phyloP scores from a whole-genome alignment of 495 filamentous ascomycete species.

The Xanthoparmelia taractica region DNA sequence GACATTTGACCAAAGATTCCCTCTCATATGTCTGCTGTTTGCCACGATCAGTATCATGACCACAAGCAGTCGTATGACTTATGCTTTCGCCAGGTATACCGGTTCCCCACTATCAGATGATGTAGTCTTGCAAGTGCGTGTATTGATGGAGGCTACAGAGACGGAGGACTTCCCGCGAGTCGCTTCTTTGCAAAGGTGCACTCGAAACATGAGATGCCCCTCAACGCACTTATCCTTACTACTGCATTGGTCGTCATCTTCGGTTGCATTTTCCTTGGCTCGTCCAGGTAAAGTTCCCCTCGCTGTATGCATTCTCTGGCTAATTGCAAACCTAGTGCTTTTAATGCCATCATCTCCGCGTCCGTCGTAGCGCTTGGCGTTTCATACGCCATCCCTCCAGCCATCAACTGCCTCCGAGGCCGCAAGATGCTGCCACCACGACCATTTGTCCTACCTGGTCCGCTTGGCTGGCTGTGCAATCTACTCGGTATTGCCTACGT shows the following conservation, averaged over 20 bases:
- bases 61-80: slow-evolving; percentile 68
- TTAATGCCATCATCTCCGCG: slow-evolving; percentile 60
- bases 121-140: background rate
- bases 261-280: slow-evolving; percentile 69
- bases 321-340: slow-evolving; percentile 30
- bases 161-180: slow-evolving; percentile 63
- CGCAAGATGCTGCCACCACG: slow-evolving; percentile 56
- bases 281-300: slow-evolving; percentile 29
- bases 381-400: slow-evolving; percentile 64
- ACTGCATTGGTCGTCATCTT: slow-evolving; percentile 56
- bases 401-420: slow-evolving; percentile 58
- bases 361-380: slow-evolving; percentile 65
- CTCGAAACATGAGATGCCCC: slow-evolving; percentile 53
- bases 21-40: slow-evolving; percentile 64
- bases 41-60: slow-evolving; percentile 67
- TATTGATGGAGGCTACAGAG: slow-evolving; percentile 33
- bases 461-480: slow-evolving; percentile 48
- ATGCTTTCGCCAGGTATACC: slow-evolving; percentile 57
- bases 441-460: slow-evolving; percentile 51
- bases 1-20: slow-evolving; percentile 44
- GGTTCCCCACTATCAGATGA: background rate
- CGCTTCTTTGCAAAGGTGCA: slow-evolving; percentile 58
- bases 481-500: slow-evolving; percentile 57
- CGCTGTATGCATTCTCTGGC: too few species aligned
- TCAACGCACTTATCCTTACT: slow-evolving; percentile 65